Evolutionary conservation across 1,139 yeast species (phyloP).

Genomic region (Suhomyces anneliseae): DNA sequence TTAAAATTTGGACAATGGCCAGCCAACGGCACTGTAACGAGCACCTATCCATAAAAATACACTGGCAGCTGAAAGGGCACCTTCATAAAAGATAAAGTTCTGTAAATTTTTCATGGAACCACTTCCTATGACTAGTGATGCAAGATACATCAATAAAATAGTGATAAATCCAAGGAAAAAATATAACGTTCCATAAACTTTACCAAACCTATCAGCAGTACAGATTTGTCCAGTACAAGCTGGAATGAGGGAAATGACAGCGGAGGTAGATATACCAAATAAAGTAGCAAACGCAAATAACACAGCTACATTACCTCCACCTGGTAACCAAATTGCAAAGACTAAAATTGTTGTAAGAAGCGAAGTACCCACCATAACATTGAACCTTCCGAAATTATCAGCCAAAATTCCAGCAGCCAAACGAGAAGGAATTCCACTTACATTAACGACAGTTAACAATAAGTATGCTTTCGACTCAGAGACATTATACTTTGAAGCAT

Average conservation of each 20-base stretch:
- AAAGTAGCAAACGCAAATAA: constrained; percentile 28
- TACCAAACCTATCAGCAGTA: constrained; percentile 32
- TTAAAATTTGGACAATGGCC: constrained; percentile 7
- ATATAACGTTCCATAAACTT: constrained; percentile 30
- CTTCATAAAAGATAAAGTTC: constrained; percentile 24
- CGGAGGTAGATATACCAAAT: constrained; percentile 25
- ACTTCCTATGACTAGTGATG: constrained; percentile 30
- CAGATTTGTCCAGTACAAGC: constrained; percentile 33
- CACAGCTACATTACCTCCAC: constrained; percentile 26
- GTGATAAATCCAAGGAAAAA: constrained; percentile 28
- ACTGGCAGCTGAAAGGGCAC: constrained; percentile 23
- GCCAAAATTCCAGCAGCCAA: constrained; percentile 32
- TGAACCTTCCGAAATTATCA: constrained; percentile 33
- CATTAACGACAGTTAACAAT: constrained; percentile 30
- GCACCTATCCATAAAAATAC: constrained; percentile 13
- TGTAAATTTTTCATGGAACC: constrained; percentile 6
- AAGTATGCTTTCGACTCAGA: constrained; percentile 24
- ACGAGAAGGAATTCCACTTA: constrained; percentile 32
- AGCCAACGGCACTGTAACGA: constrained; percentile 11
- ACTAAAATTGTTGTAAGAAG: constrained; percentile 21
- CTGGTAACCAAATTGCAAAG: constrained; percentile 30
- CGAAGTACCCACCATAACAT: constrained; percentile 25
- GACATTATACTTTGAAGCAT: constrained; percentile 29
- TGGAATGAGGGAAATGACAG: constrained; percentile 35
- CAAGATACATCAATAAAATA: constrained; percentile 36